These are phyloP conservation scores for Fusarium incarnatum DNA, from an alignment of 2,329 filamentous ascomycete genomes.

Conservation along the genomic window DNA sequence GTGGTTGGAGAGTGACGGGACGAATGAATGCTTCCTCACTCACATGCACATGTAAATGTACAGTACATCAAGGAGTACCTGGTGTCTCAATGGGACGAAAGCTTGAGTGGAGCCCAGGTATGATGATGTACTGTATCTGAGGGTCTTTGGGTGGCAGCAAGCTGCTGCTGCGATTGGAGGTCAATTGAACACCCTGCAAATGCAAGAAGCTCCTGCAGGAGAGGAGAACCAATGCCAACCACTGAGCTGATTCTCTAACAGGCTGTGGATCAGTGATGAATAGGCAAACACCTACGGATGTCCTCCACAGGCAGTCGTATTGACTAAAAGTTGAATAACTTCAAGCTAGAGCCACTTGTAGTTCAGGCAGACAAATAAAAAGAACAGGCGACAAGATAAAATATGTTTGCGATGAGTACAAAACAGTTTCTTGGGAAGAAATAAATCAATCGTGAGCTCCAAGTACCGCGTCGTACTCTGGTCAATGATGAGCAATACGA, in stretches of 20 bases:
- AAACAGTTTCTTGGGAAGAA: not conserved
- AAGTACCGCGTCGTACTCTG: slow-evolving; percentile 9
- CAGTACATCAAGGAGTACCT: slow-evolving; percentile 26
- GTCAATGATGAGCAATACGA: slow-evolving; percentile 20
- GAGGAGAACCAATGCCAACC: slow-evolving; percentile 12
- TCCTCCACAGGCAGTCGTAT: slow-evolving; percentile 4
- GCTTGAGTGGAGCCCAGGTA: slow-evolving; percentile 35
- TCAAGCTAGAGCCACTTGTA: slow-evolving; percentile 7
- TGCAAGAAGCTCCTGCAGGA: slow-evolving; percentile 35
- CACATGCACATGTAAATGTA: slow-evolving; percentile 22
- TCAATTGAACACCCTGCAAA: slow-evolving; percentile 18
- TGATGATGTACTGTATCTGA: slow-evolving; percentile 6
- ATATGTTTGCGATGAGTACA: not conserved
- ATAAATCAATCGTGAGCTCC: not conserved
- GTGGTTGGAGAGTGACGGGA: slow-evolving; percentile 23
- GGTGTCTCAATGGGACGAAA: not conserved
- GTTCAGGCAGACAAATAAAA: slow-evolving; percentile 13
- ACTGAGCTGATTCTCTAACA: not conserved
- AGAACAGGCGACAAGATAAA: not conserved
- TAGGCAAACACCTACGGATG: slow-evolving; percentile 1
- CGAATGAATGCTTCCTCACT: slow-evolving; percentile 14
- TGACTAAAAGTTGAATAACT: slow-evolving; percentile 9
- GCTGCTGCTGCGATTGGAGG: slow-evolving; percentile 41
- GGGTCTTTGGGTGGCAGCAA: slow-evolving; percentile 9
- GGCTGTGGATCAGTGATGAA: slow-evolving; percentile 15